Percentiles rank a stretch among this genome's conserved stretches.
Conservation (phyloP, 2,329 filamentous ascomycete genomes). For the Colletotrichum filicis region DNA sequence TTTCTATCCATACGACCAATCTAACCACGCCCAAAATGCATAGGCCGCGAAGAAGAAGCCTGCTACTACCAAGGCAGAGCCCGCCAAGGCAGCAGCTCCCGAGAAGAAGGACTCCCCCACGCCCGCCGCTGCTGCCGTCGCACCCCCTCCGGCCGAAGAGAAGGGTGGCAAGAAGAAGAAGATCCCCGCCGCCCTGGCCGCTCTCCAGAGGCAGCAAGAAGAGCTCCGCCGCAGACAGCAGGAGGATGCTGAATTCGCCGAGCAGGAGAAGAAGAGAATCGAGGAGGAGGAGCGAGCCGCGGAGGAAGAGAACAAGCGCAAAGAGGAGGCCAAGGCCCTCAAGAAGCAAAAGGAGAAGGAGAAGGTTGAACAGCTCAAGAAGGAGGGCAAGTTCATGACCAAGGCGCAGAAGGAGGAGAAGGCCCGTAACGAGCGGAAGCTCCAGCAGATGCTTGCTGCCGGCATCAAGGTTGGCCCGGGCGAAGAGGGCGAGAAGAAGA, state of each 20-base stretch:
- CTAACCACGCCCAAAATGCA: neutral
- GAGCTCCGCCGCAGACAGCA: slow-evolving; percentile 75
- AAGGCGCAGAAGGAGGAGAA: slow-evolving; percentile 89
- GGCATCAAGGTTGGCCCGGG: slow-evolving; percentile 77
- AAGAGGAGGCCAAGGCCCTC: slow-evolving; percentile 77
- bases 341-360: slow-evolving; percentile 92
- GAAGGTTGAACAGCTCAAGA: slow-evolving; percentile 87
- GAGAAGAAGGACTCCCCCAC: slow-evolving; percentile 57
- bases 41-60: slow-evolving; percentile 87
- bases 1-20: neutral
- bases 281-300: slow-evolving; percentile 72
- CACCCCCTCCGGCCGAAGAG: slow-evolving; percentile 51
- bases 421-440: slow-evolving; percentile 79
- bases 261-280: slow-evolving; percentile 72
- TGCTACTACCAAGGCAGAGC: slow-evolving; percentile 57
- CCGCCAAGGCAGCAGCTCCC: slow-evolving; percentile 59
- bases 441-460: slow-evolving; percentile 87
- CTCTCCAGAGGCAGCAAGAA: slow-evolving; percentile 86
- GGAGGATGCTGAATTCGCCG: slow-evolving; percentile 66
- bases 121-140: slow-evolving; percentile 50
- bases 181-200: slow-evolving; percentile 77
- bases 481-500: slow-evolving; percentile 75
- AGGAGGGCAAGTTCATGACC: slow-evolving; percentile 86
- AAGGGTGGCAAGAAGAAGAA: slow-evolving; percentile 87
- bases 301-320: slow-evolving; percentile 75